phyloP scores from a whole-genome alignment of 805 yeast genomes.

The Candida maesae region DNA sequence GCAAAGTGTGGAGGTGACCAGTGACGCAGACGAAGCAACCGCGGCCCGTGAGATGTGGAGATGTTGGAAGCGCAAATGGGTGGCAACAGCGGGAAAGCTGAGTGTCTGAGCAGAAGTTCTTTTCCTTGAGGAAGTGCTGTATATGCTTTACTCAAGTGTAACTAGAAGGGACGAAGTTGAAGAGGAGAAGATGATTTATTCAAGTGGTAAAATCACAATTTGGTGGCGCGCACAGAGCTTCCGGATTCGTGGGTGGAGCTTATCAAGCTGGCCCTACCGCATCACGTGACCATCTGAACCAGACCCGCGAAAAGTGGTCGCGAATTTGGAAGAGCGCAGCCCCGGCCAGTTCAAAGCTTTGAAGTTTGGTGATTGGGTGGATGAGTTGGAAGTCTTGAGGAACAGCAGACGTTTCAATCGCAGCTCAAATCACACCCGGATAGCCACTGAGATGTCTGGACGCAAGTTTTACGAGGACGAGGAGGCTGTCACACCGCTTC shows the following conservation, averaged over 20 bases:
- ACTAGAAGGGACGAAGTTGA: too few relatives aligned
- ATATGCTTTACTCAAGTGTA: too few relatives aligned
- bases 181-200: too few relatives aligned
- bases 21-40: background rate
- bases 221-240: background rate
- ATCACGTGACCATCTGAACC: background rate
- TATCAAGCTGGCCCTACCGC: background rate
- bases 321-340: background rate
- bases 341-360: too few relatives aligned
- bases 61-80: too few relatives aligned
- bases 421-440: too few relatives aligned
- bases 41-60: background rate
- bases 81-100: background rate
- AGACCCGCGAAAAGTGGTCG: background rate
- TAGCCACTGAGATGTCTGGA: slow-evolving; percentile 13
- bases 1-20: background rate
- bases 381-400: too few relatives aligned
- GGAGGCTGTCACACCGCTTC: slow-evolving; percentile 40
- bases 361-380: too few relatives aligned
- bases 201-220: too few relatives aligned
- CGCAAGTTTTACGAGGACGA: slow-evolving; percentile 48
- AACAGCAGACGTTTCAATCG: too few relatives aligned
- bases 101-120: background rate
- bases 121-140: too few relatives aligned
- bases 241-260: background rate